phyloP scores from a whole-genome alignment of 2,329 filamentous ascomycete species.

The Ceratocystis alfenasii region DNA sequence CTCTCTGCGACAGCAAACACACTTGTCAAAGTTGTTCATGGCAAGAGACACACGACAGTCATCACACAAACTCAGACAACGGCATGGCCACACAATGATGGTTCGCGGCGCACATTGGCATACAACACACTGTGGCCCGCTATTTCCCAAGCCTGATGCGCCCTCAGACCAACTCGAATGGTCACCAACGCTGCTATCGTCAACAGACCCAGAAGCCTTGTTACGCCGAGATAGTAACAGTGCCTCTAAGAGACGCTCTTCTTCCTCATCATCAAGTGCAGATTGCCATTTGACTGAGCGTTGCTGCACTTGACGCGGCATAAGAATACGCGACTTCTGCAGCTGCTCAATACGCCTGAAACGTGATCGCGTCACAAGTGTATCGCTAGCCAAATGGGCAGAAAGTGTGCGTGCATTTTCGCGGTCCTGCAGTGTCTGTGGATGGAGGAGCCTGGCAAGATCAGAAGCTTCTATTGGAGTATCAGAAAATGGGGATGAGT shows the following conservation, averaged over 20 bases:
- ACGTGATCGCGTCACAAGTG: conserved; percentile 68
- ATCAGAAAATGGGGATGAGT: conserved; percentile 49
- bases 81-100: conserved; percentile 91
- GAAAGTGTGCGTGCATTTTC: conserved; percentile 72
- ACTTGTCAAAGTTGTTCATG: conserved; percentile 95
- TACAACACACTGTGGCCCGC: conserved; percentile 78
- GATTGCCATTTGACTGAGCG: conserved; percentile 1
- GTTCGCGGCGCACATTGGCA: conserved; percentile 79
- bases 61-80: conserved; percentile 86
- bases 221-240: conserved; percentile 44
- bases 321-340: conserved; percentile 54
- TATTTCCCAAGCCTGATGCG: conserved; percentile 47
- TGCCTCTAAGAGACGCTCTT: conserved; percentile 49
- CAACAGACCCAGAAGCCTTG: conserved; percentile 9
- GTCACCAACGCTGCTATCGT: conserved; percentile 1
- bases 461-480: conserved; percentile 52
- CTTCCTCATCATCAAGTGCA: conserved; percentile 37
- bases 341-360: conserved; percentile 57
- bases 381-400: conserved; percentile 59
- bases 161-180: conserved; percentile 25
- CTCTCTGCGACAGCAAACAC: conserved; percentile 82
- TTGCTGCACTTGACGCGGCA: conserved; percentile 22
- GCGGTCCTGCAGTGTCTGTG: conserved; percentile 61
- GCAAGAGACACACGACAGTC: conserved; percentile 87
- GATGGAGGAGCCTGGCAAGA: conserved; percentile 71